Evolutionary conservation across 139 green algal genomes (phyloP), one percentile per base, ranked within the genome.

Genomic region (Marvania coccoides): DNA sequence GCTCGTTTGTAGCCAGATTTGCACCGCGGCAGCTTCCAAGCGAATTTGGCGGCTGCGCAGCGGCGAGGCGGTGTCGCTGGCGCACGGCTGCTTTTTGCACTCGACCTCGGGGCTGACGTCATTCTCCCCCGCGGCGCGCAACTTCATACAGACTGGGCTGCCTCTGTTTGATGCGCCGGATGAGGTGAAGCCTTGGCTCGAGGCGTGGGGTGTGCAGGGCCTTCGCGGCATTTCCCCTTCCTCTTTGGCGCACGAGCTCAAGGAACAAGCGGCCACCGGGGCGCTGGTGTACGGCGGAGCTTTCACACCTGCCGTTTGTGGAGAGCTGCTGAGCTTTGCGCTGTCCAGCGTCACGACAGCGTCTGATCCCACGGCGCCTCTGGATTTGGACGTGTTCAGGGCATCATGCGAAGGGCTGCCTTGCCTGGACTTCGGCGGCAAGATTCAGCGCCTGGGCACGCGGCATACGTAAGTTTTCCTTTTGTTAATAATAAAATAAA

Each of bases 121-220:
- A 19, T 19, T 51, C 19, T 51, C 42, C 1, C n/a, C 60, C 10
- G 64, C 70, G 4, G 81, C 78, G 4, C 71, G 75, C n/a, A 42
- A 39, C 9, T 84, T 84, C 62, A 79, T 88, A 57, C 58, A 47
- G 1, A 55, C 73, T 23, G 69, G 85, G 12, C 58, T 88, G 38
- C 76, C 79, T 2, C 68, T 86, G 26, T 82, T 88, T 28, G 67
- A 77, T 3, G 75, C 81, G 9, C 81, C 81, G 3, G 79, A 73
- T 73, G 12, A 5, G 29, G 48, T 80, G 31, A 82, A 79, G 47
- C 9, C 39, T 5, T 60, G 81, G 53, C 60, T 90, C 56, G 69
- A 83, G 37, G 75, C 66, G 19, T 70, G 77, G 8, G 72, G 66
- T 24, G 70, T 87, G 47, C 19, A 51, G 19, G 42, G 42, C 19